Conservation (phyloP, 192 early-diverging fungal species). For the Entomortierella chlamydospora region DNA sequence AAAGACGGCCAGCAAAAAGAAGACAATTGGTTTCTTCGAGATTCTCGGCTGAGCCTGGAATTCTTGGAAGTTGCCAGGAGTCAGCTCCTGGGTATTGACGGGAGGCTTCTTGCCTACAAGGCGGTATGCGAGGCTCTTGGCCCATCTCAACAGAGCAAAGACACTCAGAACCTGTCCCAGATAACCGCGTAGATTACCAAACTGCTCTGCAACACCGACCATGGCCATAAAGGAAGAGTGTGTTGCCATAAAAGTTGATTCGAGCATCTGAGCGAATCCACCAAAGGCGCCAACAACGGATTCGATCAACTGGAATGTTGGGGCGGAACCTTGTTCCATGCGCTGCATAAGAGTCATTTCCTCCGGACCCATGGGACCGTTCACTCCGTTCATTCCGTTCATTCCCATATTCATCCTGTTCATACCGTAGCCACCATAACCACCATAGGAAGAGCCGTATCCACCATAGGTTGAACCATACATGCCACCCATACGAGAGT, state of each 20-base stretch:
- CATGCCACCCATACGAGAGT: conserved; percentile 47
- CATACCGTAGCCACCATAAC: conserved; percentile 57
- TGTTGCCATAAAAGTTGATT: conserved; percentile 97
- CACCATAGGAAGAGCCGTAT: conserved; percentile 62
- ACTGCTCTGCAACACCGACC: conserved; percentile 98
- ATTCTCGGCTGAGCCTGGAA: conserved; percentile 70
- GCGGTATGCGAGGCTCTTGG: conserved; percentile 74
- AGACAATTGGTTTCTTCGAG: conserved; percentile 76
- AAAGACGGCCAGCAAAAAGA: conserved; percentile 89
- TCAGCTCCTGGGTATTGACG: conserved; percentile 80
- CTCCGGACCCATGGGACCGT: conserved; percentile 71
- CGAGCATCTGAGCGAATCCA: conserved; percentile 98
- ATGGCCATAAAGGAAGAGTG: conserved; percentile 95
- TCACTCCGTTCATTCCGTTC: conserved; percentile 59
- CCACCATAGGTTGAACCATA: conserved; percentile 56
- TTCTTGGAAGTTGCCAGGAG: conserved; percentile 77
- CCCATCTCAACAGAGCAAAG: conserved; percentile 78
- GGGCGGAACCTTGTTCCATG: conserved; percentile 90
- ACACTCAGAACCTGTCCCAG: conserved; percentile 87
- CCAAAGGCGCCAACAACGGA: conserved; percentile 95
- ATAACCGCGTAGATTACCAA: conserved; percentile 89
- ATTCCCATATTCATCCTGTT: conserved; percentile 55
- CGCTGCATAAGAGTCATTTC: conserved; percentile 81
- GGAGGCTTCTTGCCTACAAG: conserved; percentile 73
- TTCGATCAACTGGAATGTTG: conserved; percentile 94